A percentile compares a stretch with the other conserved stretches of the same genome.
Evolutionary conservation across 2,329 filamentous ascomycete species (phyloP).

Genomic region (Sarocladium brachiariae): DNA sequence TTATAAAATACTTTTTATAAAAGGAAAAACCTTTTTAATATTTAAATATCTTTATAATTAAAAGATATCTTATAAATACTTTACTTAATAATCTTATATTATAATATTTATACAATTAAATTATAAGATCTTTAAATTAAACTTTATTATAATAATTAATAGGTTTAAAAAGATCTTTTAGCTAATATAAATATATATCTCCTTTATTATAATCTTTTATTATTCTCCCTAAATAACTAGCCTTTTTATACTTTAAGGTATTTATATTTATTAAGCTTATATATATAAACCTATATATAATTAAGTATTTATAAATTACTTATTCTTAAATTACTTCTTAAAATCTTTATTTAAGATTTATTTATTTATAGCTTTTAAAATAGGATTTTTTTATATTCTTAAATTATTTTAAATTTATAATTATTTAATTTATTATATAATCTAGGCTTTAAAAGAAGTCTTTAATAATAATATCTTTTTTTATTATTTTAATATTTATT

Average conservation of each 20-base stretch:
- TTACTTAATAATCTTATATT: background rate
- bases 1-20: background rate
- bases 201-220: no score
- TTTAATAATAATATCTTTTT: background rate
- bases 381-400: background rate
- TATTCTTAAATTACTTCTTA: background rate
- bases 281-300: background rate
- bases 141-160: background rate
- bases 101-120: background rate
- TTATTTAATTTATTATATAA: background rate
- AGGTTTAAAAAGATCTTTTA: background rate
- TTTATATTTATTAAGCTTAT: no score
- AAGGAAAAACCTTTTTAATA: background rate
- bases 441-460: background rate
- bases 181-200: no score
- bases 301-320: background rate
- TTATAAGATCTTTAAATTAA: background rate
- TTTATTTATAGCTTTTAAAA: background rate
- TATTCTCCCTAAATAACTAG: no score
- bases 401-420: background rate
- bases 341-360: background rate
- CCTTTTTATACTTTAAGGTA: no score
- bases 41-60: background rate
- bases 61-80: background rate
- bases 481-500: background rate